phyloP scores from a whole-genome alignment of 73 alveolate species.

The Durusdinium trenchii region DNA sequence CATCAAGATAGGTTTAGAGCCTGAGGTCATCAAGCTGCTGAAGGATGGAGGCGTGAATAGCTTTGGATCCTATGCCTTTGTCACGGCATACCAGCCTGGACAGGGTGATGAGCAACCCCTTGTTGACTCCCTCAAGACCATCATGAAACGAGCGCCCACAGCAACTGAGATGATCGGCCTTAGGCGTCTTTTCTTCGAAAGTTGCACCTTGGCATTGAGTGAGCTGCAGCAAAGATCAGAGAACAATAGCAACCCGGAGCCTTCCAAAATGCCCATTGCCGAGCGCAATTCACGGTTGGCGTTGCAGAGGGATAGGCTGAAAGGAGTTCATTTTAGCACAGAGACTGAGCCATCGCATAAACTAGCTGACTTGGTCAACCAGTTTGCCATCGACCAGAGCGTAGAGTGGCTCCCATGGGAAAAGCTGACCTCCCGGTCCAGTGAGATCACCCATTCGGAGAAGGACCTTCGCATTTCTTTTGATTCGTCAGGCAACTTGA shows the following conservation, averaged over 20 bases:
- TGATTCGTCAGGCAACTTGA: background rate
- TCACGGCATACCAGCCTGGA: background rate
- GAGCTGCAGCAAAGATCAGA: background rate
- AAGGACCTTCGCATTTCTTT: background rate
- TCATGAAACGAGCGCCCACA: background rate
- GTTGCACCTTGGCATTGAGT: background rate
- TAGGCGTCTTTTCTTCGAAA: background rate
- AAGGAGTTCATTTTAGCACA: background rate
- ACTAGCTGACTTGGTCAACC: background rate
- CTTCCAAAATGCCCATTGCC: background rate
- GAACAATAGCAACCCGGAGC: background rate
- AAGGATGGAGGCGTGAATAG: background rate
- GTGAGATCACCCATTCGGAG: background rate
- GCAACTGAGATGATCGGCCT: background rate
- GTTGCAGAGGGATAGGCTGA: background rate
- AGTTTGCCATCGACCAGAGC: background rate
- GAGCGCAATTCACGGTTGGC: background rate
- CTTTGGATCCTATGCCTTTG: background rate
- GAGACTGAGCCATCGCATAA: background rate
- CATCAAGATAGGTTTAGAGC: background rate
- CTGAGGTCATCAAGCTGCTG: background rate
- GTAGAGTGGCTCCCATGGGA: conserved; percentile 11
- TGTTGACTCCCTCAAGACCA: background rate
- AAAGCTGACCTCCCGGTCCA: background rate
- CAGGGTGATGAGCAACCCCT: background rate